Conservation (phyloP, 495 filamentous ascomycete species). For the Zalerion maritima region DNA sequence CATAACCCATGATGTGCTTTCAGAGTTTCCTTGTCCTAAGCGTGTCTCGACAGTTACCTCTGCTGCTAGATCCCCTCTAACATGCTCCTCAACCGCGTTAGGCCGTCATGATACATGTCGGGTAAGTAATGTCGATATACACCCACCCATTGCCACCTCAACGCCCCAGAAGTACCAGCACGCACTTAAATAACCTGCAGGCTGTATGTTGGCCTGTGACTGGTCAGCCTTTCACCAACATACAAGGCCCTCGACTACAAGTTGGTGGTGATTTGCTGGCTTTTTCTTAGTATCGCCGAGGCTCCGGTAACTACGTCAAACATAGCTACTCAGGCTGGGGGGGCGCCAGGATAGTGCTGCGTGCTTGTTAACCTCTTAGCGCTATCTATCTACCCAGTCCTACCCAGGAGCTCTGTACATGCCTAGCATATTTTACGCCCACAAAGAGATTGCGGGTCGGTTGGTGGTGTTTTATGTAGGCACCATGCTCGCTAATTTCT, state of each 20-base stretch:
- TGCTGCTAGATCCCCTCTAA: conserved; percentile 18
- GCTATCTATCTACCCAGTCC: conserved; percentile 14
- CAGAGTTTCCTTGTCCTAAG: conserved; percentile 3
- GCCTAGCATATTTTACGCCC: conserved; percentile 28
- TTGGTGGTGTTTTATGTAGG: conserved; percentile 12
- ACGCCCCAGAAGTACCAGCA: no score
- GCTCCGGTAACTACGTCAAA: conserved; percentile 1
- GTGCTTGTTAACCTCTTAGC: no score
- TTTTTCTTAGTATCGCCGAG: conserved; percentile 4
- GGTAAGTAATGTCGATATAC: background rate
- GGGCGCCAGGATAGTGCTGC: background rate
- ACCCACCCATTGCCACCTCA: no score
- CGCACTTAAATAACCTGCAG: no score
- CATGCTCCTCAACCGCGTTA: conserved; percentile 18
- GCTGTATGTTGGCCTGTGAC: conserved; percentile 5
- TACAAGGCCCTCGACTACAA: conserved; percentile 4
- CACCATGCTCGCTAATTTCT: conserved; percentile 10
- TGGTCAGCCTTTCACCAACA: conserved; percentile 3
- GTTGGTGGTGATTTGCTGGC: conserved; percentile 2
- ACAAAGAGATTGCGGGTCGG: conserved; percentile 18
- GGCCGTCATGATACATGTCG: conserved; percentile 14
- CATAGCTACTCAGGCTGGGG: background rate
- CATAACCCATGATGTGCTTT: conserved; percentile 1
- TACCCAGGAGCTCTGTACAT: conserved; percentile 30
- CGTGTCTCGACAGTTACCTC: conserved; percentile 6